These are phyloP conservation scores for Penicillium arizonense DNA, from an alignment of 495 filamentous ascomycete genomes.

Conservation along the genomic window DNA sequence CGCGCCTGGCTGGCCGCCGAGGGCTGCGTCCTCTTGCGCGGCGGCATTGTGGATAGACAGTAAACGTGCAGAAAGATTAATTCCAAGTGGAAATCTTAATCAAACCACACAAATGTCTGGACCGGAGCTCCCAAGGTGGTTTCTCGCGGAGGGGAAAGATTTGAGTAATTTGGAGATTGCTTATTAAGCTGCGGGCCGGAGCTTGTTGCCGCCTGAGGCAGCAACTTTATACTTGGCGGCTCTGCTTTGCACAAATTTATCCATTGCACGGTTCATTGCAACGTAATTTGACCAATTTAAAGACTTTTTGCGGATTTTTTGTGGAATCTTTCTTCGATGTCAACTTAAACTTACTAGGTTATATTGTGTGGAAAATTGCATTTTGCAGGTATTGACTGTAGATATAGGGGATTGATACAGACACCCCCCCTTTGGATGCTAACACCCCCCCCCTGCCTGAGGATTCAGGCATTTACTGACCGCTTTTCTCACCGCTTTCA, in stretches of 20 bases:
- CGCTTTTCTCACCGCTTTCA: too few species aligned
- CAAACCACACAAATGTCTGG: constrained; percentile 11
- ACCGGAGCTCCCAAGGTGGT: constrained; percentile 3
- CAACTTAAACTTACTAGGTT: too few species aligned
- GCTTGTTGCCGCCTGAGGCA: constrained; percentile 21
- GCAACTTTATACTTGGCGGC: not conserved
- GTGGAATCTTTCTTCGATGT: too few species aligned
- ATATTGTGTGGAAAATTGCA: too few species aligned
- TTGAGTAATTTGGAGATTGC: constrained; percentile 29
- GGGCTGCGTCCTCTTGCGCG: constrained; percentile 30
- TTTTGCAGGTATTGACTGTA: too few species aligned
- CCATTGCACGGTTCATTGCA: too few species aligned
- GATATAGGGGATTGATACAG: too few species aligned
- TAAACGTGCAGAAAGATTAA: not conserved
- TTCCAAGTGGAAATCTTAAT: not conserved
- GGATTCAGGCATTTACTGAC: too few species aligned
- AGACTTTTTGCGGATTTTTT: too few species aligned
- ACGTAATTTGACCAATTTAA: too few species aligned
- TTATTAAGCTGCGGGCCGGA: constrained; percentile 20
- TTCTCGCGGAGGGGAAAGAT: constrained; percentile 21
- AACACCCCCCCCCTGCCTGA: too few species aligned
- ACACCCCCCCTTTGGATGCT: too few species aligned
- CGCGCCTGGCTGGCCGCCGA: constrained; percentile 21
- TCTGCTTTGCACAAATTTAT: not conserved
- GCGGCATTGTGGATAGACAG: constrained; percentile 24